phyloP scores from a whole-genome alignment of 495 filamentous ascomycete species.

The Neurospora pannonica region DNA sequence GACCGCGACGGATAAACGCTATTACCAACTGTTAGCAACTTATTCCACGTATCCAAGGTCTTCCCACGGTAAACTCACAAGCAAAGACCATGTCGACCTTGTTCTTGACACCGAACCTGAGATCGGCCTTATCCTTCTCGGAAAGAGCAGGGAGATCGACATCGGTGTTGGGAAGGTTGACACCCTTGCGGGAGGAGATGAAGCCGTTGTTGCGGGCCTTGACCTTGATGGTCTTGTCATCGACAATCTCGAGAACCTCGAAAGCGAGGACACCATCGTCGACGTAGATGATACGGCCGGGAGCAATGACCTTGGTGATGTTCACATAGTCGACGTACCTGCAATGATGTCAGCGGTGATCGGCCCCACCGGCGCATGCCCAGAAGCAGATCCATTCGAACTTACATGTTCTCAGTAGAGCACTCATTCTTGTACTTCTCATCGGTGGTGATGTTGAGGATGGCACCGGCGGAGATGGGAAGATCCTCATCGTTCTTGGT shows the following conservation, averaged over 20 bases:
- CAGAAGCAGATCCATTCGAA: not conserved
- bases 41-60: not conserved
- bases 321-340: constrained; percentile 99
- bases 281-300: constrained; percentile 95
- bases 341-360: constrained; percentile 7
- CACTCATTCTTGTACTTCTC: constrained; percentile 80
- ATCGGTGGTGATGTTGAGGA: constrained; percentile 94
- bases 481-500: constrained; percentile 76
- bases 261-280: constrained; percentile 97
- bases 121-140: constrained; percentile 94
- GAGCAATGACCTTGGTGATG: constrained; percentile 93
- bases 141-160: constrained; percentile 95
- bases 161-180: constrained; percentile 97
- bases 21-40: not conserved
- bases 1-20: constrained; percentile 85
- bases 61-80: constrained; percentile 25
- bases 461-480: constrained; percentile 69
- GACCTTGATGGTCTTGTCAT: constrained; percentile 78
- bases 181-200: constrained; percentile 96
- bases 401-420: constrained; percentile 90
- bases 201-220: constrained; percentile 91
- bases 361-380: not conserved
- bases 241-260: constrained; percentile 77
- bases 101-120: constrained; percentile 94
- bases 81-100: constrained; percentile 98